Conservation (phyloP, 192 early-diverging fungal species). For the Chytriomyces sp. region DNA sequence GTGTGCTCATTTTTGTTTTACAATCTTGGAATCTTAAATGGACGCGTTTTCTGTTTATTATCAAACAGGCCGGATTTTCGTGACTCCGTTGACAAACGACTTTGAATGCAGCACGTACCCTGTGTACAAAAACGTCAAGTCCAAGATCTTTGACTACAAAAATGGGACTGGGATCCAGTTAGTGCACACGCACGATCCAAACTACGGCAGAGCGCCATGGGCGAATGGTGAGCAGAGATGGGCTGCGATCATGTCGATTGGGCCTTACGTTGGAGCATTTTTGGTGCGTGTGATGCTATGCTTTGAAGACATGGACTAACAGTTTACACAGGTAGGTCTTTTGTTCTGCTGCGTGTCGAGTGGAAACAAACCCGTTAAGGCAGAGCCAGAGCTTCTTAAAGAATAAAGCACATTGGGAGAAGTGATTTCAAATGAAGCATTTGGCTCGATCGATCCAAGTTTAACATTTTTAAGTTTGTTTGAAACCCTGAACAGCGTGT, state of each 20-base stretch:
- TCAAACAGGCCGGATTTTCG: conserved; percentile 39
- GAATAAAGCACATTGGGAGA: too few relatives aligned
- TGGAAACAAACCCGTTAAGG: too few relatives aligned
- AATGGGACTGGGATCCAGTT: neutral
- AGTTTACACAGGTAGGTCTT: too few relatives aligned
- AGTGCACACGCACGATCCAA: conserved; percentile 39
- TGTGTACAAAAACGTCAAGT: conserved; percentile 41
- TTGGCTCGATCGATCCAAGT: too few relatives aligned
- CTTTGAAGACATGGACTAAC: too few relatives aligned
- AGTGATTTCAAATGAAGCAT: too few relatives aligned
- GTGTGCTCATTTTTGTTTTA: neutral
- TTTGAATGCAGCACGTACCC: conserved; percentile 49
- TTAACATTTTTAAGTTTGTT: too few relatives aligned
- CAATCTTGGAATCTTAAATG: neutral
- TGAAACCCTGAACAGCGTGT: too few relatives aligned
- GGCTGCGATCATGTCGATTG: conserved; percentile 2
- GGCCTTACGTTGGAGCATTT: conserved; percentile 1
- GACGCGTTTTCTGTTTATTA: neutral
- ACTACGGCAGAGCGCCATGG: conserved; percentile 42
- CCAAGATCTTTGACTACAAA: conserved; percentile 32
- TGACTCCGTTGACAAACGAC: conserved; percentile 38
- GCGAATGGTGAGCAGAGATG: conserved; percentile 36
- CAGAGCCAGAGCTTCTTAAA: too few relatives aligned
- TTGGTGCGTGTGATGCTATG: neutral
- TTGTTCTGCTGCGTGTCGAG: too few relatives aligned